These are phyloP conservation scores for Nothomitra cinnamomea DNA, from an alignment of 2,329 filamentous ascomycete genomes.

Conservation along the genomic window DNA sequence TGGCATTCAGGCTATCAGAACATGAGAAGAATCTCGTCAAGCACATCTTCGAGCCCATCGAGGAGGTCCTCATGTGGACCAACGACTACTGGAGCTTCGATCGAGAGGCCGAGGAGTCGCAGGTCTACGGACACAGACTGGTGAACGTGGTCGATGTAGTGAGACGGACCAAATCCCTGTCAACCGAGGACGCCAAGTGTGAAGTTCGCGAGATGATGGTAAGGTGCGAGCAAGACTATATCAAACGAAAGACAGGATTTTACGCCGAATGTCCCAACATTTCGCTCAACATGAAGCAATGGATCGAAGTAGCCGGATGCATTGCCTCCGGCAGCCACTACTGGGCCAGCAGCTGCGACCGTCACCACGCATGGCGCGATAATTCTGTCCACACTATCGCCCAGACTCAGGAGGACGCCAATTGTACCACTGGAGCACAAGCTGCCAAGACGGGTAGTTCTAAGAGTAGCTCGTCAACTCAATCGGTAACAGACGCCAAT, in stretches of 20 bases:
- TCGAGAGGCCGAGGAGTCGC: background rate
- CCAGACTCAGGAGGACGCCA: background rate
- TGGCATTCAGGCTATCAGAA: background rate
- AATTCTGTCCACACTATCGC: background rate
- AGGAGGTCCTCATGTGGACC: background rate
- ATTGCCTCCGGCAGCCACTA: background rate
- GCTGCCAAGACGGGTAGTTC: background rate
- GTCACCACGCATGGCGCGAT: too few species aligned
- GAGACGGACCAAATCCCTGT: background rate
- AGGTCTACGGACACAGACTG: background rate
- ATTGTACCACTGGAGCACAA: background rate
- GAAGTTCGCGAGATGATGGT: too few species aligned
- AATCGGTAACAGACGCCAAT: too few species aligned
- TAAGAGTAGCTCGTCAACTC: background rate
- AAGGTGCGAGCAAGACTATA: too few species aligned
- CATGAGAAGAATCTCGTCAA: background rate
- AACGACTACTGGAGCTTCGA: slow-evolving; percentile 1
- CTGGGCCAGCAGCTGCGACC: too few species aligned
- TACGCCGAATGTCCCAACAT: too few species aligned
- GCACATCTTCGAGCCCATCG: background rate
- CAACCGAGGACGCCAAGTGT: background rate
- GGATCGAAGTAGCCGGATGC: background rate
- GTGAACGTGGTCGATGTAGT: background rate
- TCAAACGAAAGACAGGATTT: too few species aligned
- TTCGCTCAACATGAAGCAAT: background rate